Evolutionary conservation across 164 flowering plant genomes (phyloP), one percentile per base, ranked within the genome.

Genomic region (Macadamia integrifolia): DNA sequence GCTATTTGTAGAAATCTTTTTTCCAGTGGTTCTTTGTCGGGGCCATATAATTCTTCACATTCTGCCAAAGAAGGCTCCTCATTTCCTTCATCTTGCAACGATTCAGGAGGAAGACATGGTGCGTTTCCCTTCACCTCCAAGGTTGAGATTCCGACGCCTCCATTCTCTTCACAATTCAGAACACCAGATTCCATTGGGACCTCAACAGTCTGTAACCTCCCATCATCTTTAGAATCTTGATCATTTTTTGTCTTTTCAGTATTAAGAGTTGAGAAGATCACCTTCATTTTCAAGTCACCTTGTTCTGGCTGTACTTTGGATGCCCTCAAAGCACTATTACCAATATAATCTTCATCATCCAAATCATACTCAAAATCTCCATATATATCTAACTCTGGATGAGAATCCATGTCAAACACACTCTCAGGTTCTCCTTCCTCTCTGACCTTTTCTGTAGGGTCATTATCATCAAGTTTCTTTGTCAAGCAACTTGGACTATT

Each of bases 281-380:
- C 81, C 75, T 88, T 90, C 83, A 92, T 60, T 76, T 80, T 88
- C 29, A 79, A 71, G 15, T 75, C 79, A 66, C 68, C 72, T 72
- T 78, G 90, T 72, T 84, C 91, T 7, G 72, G 59, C 69, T 73
- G 85, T 59, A 32, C 67, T 60, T 76, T 79, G 15, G 86, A 73
- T n/a, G 66, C 77, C 60, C 66, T 80, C 28, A 66, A 43, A 64
- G 85, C 75, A 72, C 59, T 65, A 17, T 70, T 74, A 70, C 83
- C 88, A 66, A 86, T 78, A 65, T 79, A 86, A 73, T 90, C 92
- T 58, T 87, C 89, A 70, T 83, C 91, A 55, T 87, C 94, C 73
- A 91, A 70, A 73, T 83, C 87, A 83, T 91, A 89, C 76, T 88
- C 97, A 69, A 89, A 90, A 79, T 90, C 97, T 62, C 98, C 97